A percentile compares a stretch with the other conserved stretches of the same genome.
phyloP scores from a whole-genome alignment of 1,139 yeast species.

The Schwanniomyces etchellsii region DNA sequence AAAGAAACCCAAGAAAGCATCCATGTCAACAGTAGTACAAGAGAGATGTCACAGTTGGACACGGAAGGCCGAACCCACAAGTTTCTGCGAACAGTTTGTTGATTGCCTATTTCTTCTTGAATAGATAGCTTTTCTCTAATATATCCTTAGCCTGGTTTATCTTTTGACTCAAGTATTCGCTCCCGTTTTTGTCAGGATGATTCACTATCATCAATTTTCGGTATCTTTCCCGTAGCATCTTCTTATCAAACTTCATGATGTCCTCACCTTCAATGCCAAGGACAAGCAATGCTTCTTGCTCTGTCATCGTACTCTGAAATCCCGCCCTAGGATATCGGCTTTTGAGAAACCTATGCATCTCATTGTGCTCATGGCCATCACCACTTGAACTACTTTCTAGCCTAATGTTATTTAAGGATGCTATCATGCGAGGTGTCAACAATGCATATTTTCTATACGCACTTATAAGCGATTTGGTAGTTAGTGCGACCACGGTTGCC shows the following conservation, averaged over 20 bases:
- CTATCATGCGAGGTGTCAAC: slow-evolving; percentile 52
- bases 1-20: too few relatives aligned
- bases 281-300: slow-evolving; percentile 52
- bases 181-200: slow-evolving; percentile 79
- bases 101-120: slow-evolving; percentile 11
- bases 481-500: slow-evolving; percentile 47
- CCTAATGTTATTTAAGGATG: slow-evolving; percentile 42
- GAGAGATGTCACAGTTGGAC: too few relatives aligned
- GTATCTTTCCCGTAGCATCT: slow-evolving; percentile 49
- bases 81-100: slow-evolving; percentile 1
- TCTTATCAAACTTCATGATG: slow-evolving; percentile 37
- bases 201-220: slow-evolving; percentile 72
- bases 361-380: slow-evolving; percentile 6
- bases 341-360: slow-evolving; percentile 18
- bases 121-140: slow-evolving; percentile 50
- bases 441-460: slow-evolving; percentile 38
- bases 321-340: slow-evolving; percentile 40
- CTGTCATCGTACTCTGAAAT: slow-evolving; percentile 50
- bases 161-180: slow-evolving; percentile 64
- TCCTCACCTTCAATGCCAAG: slow-evolving; percentile 52
- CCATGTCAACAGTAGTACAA: too few relatives aligned
- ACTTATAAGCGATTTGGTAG: slow-evolving; percentile 43
- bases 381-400: slow-evolving; percentile 14
- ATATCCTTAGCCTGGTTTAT: slow-evolving; percentile 72
- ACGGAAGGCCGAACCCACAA: too few relatives aligned